Base-by-base conservation (phyloP, 805 yeast species). In the Hanseniaspora mollemarum region DNA sequence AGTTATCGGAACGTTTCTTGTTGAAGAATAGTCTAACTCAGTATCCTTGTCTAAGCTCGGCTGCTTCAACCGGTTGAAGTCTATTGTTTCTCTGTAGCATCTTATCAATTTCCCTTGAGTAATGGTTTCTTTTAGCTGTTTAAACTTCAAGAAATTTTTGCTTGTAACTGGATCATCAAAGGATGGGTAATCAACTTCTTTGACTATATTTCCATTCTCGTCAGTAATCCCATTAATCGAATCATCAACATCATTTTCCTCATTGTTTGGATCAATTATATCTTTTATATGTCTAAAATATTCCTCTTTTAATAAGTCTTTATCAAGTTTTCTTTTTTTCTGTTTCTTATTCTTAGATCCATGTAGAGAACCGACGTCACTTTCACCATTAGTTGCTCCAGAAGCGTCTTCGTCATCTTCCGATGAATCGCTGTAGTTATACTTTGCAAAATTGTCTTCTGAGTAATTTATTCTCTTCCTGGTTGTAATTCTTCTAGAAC, bases 1-100 rank as follows among this genome's bases (percentile, higher is more conserved):
- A 55, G 96, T 72, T 10, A 92, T 77, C 0, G 98, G 98, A 6
- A 88, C 62, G 16, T 35, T 42, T 25, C 50, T 45, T 10, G 28
- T 25, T 9, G 43, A 33, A 1, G 62, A 43, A 57, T 63, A 43
- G 54, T 59, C 45, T 49, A 59, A 28, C 46, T 59, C 40, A 37
- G 49, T 2, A 46, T 57, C 52, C 40, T 46, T 31, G 49, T 56
- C 29, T 49, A 15, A 26, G 31, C 18, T 50, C 43, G 36, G 32
- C 7, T 5, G 56, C 54, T 39, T 25, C 3, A 22, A 8, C 4
- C 21, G 32, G 8, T 4, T 26, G 3, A 59, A 49, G 49, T 59
- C 58, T 15, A 62, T 39, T 41, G 40, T 32, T 13, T 51, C 53
- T 3, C 63, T 56, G 52, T 65, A 65, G 22, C 65, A 63, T 1